These are phyloP conservation scores for Didymella exigua DNA, from an alignment of 2,329 filamentous ascomycete species.

Conservation along the genomic window DNA sequence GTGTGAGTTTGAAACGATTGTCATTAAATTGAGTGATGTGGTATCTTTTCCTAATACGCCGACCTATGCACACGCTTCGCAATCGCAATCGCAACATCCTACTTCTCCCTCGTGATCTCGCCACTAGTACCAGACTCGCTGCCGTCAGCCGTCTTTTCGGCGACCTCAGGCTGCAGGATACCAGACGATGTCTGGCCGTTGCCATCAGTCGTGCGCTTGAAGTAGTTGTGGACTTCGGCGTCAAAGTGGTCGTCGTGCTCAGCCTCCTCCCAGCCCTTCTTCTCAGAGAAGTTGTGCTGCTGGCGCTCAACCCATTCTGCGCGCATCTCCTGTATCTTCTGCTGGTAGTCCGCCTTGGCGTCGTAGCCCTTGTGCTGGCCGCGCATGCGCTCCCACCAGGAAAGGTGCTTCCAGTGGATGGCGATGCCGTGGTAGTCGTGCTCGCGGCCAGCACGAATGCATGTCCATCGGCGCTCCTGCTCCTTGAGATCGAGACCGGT, in stretches of 20 bases:
- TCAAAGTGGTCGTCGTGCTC: slow-evolving; percentile 41
- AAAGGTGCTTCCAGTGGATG: slow-evolving; percentile 86
- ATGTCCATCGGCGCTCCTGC: slow-evolving; percentile 91
- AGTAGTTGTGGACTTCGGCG: slow-evolving; percentile 44
- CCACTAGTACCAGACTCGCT: slow-evolving; percentile 15
- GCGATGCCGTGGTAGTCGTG: slow-evolving; percentile 91
- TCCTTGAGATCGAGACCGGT: slow-evolving; percentile 96
- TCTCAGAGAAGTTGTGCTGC: slow-evolving; percentile 52
- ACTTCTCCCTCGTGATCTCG: slow-evolving; percentile 15
- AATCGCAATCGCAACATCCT: background rate
- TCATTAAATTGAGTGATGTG: slow-evolving; percentile 15
- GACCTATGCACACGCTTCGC: background rate
- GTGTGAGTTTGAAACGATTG: background rate
- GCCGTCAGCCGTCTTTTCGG: slow-evolving; percentile 24
- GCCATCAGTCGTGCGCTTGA: slow-evolving; percentile 35
- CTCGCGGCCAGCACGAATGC: slow-evolving; percentile 77
- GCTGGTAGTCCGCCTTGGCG: slow-evolving; percentile 76
- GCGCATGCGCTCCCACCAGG: slow-evolving; percentile 81
- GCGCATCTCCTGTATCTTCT: slow-evolving; percentile 83
- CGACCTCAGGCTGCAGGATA: slow-evolving; percentile 12
- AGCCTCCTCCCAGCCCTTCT: slow-evolving; percentile 33
- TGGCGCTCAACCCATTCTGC: slow-evolving; percentile 62
- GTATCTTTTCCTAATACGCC: slow-evolving; percentile 15
- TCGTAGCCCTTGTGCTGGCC: slow-evolving; percentile 84
- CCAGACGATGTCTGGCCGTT: slow-evolving; percentile 19